phyloP scores from a whole-genome alignment of 2,329 filamentous ascomycete genomes.

The Rugonectria rugulosa region DNA sequence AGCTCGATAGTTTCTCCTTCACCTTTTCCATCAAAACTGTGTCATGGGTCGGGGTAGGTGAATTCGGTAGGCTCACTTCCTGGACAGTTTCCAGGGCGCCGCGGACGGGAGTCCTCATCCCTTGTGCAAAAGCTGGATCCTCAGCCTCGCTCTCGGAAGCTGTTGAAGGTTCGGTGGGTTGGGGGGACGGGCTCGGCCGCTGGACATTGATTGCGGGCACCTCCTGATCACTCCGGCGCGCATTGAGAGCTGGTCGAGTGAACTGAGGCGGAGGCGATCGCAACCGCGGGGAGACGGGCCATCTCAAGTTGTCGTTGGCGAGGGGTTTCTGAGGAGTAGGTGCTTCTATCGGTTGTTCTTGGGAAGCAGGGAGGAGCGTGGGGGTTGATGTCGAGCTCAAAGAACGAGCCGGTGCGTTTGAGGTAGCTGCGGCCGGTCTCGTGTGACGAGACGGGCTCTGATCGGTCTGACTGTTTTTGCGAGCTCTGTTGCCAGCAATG shows the following conservation, averaged over 20 bases:
- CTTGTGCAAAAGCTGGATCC: constrained; percentile 56
- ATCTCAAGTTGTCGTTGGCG: constrained; percentile 66
- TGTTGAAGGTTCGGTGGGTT: constrained; percentile 48
- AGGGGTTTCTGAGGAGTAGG: constrained; percentile 70
- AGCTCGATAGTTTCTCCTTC: constrained; percentile 55
- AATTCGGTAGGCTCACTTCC: constrained; percentile 81
- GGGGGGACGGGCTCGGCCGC: constrained; percentile 56
- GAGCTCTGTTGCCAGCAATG: constrained; percentile 59
- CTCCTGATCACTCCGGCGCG: constrained; percentile 59
- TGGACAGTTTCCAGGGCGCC: constrained; percentile 88
- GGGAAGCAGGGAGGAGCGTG: constrained; percentile 65
- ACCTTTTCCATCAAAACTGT: constrained; percentile 58
- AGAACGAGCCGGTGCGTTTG: constrained; percentile 69
- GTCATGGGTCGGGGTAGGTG: constrained; percentile 62
- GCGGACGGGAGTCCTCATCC: constrained; percentile 66
- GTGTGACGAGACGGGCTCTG: constrained; percentile 66
- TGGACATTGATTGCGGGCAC: constrained; percentile 61
- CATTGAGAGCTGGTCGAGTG: constrained; percentile 54
- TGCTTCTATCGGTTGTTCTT: constrained; percentile 68
- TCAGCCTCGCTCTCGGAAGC: constrained; percentile 62
- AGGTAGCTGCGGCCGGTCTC: constrained; percentile 62
- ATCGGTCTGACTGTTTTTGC: constrained; percentile 71
- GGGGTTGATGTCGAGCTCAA: constrained; percentile 74
- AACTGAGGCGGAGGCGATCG: constrained; percentile 75
- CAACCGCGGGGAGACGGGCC: constrained; percentile 79